phyloP scores from a whole-genome alignment of 495 filamentous ascomycete species.

The Baudoinia panamericana region DNA sequence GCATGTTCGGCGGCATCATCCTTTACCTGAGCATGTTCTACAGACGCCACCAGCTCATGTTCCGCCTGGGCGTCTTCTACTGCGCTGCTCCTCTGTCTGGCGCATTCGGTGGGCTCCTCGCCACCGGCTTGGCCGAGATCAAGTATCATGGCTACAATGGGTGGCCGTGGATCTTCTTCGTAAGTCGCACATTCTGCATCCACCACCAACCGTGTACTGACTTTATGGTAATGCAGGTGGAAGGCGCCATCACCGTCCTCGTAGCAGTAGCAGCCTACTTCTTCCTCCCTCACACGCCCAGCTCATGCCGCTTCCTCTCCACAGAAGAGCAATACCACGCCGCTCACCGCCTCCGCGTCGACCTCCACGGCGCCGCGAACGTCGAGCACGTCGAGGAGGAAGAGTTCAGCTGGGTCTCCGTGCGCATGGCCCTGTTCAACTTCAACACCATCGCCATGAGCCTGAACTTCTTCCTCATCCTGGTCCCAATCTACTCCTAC shows the following conservation, averaged over 20 bases:
- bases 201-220: no score
- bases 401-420: slow-evolving; percentile 31
- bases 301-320: slow-evolving; percentile 30
- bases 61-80: slow-evolving; percentile 44
- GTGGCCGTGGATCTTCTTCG: slow-evolving; percentile 37
- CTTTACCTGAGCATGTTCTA: slow-evolving; percentile 41
- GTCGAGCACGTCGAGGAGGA: slow-evolving; percentile 32
- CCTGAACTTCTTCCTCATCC: slow-evolving; percentile 33
- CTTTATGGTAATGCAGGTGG: no score
- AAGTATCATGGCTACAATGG: slow-evolving; percentile 31
- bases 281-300: slow-evolving; percentile 37
- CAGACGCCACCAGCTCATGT: slow-evolving; percentile 25
- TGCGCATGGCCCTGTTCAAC: slow-evolving; percentile 32
- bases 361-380: slow-evolving; percentile 32
- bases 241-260: slow-evolving; percentile 33
- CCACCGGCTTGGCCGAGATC: slow-evolving; percentile 37
- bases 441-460: slow-evolving; percentile 33
- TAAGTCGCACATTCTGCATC: no score
- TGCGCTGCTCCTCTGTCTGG: slow-evolving; percentile 49
- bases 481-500: slow-evolving; percentile 28
- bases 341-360: slow-evolving; percentile 31
- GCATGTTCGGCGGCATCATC: slow-evolving; percentile 42
- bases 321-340: slow-evolving; percentile 29
- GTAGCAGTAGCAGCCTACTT: slow-evolving; percentile 33
- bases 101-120: slow-evolving; percentile 52